Percentiles rank a stretch among this genome's conserved stretches.
phyloP scores from a whole-genome alignment of 768 basidiomycete species.

The Tylopilus felleus region DNA sequence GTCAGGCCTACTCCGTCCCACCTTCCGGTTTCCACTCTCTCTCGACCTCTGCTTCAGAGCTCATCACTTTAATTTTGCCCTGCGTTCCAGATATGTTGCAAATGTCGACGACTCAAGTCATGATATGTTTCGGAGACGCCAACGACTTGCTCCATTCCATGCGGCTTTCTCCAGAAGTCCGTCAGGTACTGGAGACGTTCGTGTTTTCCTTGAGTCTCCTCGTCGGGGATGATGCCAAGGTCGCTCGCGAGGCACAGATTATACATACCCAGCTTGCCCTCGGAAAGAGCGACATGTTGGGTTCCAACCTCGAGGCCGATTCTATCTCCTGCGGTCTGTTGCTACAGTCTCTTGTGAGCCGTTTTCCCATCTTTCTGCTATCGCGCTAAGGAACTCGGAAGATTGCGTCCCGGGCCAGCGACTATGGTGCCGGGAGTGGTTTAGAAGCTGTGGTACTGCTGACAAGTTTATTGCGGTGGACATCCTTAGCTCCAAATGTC shows the following conservation, averaged over 20 bases:
- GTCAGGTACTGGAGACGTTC: constrained; percentile 59
- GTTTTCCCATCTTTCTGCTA: background rate
- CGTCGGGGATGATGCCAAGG: constrained; percentile 68
- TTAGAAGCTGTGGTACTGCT: constrained; percentile 51
- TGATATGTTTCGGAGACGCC: constrained; percentile 45
- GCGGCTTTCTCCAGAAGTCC: constrained; percentile 49
- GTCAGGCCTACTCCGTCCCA: constrained; percentile 51
- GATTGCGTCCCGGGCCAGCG: constrained; percentile 56
- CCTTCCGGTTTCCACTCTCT: constrained; percentile 54
- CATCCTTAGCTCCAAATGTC: constrained; percentile 57
- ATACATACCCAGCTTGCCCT: constrained; percentile 63
- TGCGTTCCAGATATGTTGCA: constrained; percentile 60
- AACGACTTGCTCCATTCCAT: constrained; percentile 52
- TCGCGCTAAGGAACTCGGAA: constrained; percentile 25
- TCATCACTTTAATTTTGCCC: constrained; percentile 59
- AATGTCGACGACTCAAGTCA: constrained; percentile 58
- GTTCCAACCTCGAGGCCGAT: constrained; percentile 61
- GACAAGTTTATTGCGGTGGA: constrained; percentile 56
- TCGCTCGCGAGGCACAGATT: constrained; percentile 66
- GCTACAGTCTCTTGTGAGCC: constrained; percentile 57
- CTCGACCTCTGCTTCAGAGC: constrained; percentile 56
- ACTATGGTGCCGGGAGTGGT: constrained; percentile 62
- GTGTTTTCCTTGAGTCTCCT: constrained; percentile 55
- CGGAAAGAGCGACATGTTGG: constrained; percentile 55
- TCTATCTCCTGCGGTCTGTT: constrained; percentile 60